A percentile compares a stretch with the other conserved stretches of the same genome.
Evolutionary conservation across 495 filamentous ascomycete genomes (phyloP).

Genomic region (Extremus antarcticus): DNA sequence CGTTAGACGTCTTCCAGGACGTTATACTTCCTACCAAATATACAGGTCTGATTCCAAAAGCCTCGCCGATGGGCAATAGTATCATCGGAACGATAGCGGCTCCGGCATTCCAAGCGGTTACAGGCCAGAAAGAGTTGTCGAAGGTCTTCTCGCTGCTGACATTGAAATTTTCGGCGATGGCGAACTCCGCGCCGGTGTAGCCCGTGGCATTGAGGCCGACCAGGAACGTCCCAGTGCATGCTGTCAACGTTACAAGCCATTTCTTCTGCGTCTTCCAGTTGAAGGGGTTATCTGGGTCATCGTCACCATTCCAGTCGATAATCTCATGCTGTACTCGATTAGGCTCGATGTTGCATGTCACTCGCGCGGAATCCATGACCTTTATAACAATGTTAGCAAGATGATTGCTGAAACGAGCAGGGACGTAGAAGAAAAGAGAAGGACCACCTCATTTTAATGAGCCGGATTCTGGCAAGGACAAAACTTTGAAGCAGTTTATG

Average conservation of each 20-base stretch:
- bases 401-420: too few species aligned
- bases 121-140: slow-evolving; percentile 43
- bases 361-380: too few species aligned
- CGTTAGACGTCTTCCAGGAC: neutral
- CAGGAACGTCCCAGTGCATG: slow-evolving; percentile 17
- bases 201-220: slow-evolving; percentile 15
- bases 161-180: neutral
- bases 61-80: slow-evolving; percentile 43
- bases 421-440: too few species aligned
- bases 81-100: slow-evolving; percentile 38
- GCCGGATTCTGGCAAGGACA: too few species aligned
- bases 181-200: slow-evolving; percentile 10
- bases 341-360: too few species aligned
- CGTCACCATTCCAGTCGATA: slow-evolving; percentile 6
- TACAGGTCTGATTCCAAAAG: slow-evolving; percentile 37
- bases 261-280: slow-evolving; percentile 14
- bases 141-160: slow-evolving; percentile 35
- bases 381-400: too few species aligned
- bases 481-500: too few species aligned
- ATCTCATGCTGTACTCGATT: too few species aligned
- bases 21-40: slow-evolving; percentile 27
- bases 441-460: too few species aligned
- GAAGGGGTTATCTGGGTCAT: slow-evolving; percentile 8
- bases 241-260: slow-evolving; percentile 24
- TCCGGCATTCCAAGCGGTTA: slow-evolving; percentile 41